These are phyloP conservation scores for Ophiostoma populinum DNA, from an alignment of 2,329 filamentous ascomycete species.

Conservation along the genomic window DNA sequence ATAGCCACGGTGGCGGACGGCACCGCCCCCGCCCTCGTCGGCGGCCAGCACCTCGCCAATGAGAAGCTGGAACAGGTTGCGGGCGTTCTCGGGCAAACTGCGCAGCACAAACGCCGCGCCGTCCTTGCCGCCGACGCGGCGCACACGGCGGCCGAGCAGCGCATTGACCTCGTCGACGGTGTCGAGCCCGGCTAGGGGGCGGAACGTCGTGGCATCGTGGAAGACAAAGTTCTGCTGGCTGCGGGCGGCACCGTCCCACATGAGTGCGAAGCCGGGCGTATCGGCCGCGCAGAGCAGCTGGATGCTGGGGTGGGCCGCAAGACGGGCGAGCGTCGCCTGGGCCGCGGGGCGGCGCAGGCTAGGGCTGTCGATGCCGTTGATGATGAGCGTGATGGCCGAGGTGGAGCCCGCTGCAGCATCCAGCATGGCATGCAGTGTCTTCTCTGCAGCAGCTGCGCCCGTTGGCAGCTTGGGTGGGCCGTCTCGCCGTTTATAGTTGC, in stretches of 20 bases:
- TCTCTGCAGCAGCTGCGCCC: slow-evolving; percentile 51
- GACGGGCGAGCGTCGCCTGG: slow-evolving; percentile 57
- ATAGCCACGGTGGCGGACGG: slow-evolving; percentile 28
- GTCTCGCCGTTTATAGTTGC: not conserved
- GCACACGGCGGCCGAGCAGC: slow-evolving; percentile 63
- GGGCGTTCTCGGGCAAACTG: slow-evolving; percentile 80
- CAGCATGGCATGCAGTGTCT: slow-evolving; percentile 46
- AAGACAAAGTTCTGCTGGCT: slow-evolving; percentile 60
- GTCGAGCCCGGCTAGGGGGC: slow-evolving; percentile 47
- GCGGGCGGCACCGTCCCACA: slow-evolving; percentile 80
- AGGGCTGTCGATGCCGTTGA: slow-evolving; percentile 76
- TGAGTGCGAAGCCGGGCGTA: slow-evolving; percentile 67
- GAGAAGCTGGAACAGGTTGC: slow-evolving; percentile 69
- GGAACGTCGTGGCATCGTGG: slow-evolving; percentile 88
- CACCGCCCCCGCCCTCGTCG: slow-evolving; percentile 37
- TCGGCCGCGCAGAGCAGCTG: slow-evolving; percentile 67
- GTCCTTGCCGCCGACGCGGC: slow-evolving; percentile 72
- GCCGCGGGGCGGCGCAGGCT: slow-evolving; percentile 53
- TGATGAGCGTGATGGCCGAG: slow-evolving; percentile 43
- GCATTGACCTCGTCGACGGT: slow-evolving; percentile 82
- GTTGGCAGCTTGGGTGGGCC: slow-evolving; percentile 28
- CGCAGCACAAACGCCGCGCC: slow-evolving; percentile 83
- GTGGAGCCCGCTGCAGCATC: slow-evolving; percentile 23
- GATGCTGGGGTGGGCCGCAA: slow-evolving; percentile 58
- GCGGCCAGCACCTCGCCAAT: slow-evolving; percentile 68